Percentiles rank a stretch among this genome's conserved stretches.
Evolutionary conservation across 305 asterid genomes (phyloP).

Genomic region (Fraxinus sp.): DNA sequence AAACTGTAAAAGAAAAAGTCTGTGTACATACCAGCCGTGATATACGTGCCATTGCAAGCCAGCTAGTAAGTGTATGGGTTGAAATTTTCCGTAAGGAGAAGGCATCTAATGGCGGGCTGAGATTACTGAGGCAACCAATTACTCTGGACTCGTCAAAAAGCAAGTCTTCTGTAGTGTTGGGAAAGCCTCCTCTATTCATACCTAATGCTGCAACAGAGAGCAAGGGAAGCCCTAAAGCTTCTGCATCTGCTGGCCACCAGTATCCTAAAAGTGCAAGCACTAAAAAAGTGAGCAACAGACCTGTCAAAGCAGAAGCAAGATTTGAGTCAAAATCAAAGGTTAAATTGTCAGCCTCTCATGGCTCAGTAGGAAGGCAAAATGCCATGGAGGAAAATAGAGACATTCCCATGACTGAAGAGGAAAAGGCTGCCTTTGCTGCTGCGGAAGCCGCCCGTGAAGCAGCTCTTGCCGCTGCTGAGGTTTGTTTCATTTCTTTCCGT

Average conservation of each 20-base stretch:
- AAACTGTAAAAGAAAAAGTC: slow-evolving; percentile 94
- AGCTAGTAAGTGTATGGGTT: slow-evolving; percentile 95
- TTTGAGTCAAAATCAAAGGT: slow-evolving; percentile 44
- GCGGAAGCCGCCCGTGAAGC: slow-evolving; percentile 97
- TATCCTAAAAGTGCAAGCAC: slow-evolving; percentile 36
- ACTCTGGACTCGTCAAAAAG: slow-evolving; percentile 49
- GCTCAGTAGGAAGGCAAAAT: slow-evolving; percentile 50
- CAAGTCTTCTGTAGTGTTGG: slow-evolving; percentile 47
- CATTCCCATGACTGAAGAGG: slow-evolving; percentile 80
- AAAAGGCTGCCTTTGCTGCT: slow-evolving; percentile 81
- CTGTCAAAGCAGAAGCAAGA: slow-evolving; percentile 41
- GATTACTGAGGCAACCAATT: slow-evolving; percentile 54
- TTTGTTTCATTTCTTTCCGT: slow-evolving; percentile 36
- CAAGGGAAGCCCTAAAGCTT: slow-evolving; percentile 39
- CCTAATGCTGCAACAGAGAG: slow-evolving; percentile 35
- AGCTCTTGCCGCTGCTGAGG: slow-evolving; percentile 95
- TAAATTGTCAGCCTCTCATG: slow-evolving; percentile 52
- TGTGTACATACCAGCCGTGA: slow-evolving; percentile 99
- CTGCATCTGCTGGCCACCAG: slow-evolving; percentile 33
- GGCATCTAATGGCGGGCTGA: slow-evolving; percentile 68
- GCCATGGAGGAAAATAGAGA: slow-evolving; percentile 42
- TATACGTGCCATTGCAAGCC: slow-evolving; percentile 98
- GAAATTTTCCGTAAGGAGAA: slow-evolving; percentile 95
- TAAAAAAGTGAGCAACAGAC: slow-evolving; percentile 42
- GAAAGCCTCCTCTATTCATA: slow-evolving; percentile 74